A percentile compares a stretch with the other conserved stretches of the same genome.
Evolutionary conservation across 2,329 filamentous ascomycete species (phyloP).

Genomic region (Pyrenophora teres): DNA sequence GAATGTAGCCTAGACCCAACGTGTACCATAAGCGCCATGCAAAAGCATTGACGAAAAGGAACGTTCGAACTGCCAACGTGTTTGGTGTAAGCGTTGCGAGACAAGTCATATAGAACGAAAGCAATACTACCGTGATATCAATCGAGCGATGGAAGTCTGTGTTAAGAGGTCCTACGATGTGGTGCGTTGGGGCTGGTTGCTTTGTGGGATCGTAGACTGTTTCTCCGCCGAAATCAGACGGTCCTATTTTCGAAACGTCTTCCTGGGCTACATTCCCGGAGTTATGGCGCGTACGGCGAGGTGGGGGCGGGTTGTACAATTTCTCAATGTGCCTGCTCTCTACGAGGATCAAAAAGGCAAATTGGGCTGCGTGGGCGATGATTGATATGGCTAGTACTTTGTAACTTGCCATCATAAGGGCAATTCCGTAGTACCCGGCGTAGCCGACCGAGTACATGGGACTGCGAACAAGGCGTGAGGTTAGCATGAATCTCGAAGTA

Average conservation of each 20-base stretch:
- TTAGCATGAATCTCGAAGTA: slow-evolving; percentile 8
- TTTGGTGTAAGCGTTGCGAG: slow-evolving; percentile 78
- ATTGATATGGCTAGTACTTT: slow-evolving; percentile 97
- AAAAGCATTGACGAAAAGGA: slow-evolving; percentile 82
- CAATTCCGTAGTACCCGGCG: slow-evolving; percentile 97
- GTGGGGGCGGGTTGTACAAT: slow-evolving; percentile 89
- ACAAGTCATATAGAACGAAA: slow-evolving; percentile 74
- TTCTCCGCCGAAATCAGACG: slow-evolving; percentile 45
- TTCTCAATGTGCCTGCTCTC: slow-evolving; percentile 99
- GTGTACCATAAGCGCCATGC: slow-evolving; percentile 92
- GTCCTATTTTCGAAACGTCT: slow-evolving; percentile 44
- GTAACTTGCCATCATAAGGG: slow-evolving; percentile 97
- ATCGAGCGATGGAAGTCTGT: slow-evolving; percentile 87
- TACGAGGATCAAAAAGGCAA: slow-evolving; percentile 86
- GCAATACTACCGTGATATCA: slow-evolving; percentile 77
- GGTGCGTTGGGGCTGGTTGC: slow-evolving; percentile 73
- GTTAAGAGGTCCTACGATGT: slow-evolving; percentile 80
- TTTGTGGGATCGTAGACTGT: slow-evolving; percentile 50
- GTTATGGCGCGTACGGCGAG: slow-evolving; percentile 64
- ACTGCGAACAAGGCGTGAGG: slow-evolving; percentile 1
- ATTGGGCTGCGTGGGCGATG: slow-evolving; percentile 89
- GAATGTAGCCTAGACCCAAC: slow-evolving; percentile 80
- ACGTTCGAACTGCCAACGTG: slow-evolving; percentile 72
- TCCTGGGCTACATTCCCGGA: slow-evolving; percentile 47
- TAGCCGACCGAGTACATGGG: slow-evolving; percentile 64